phyloP scores from a whole-genome alignment of 305 asterid species.

The Fraxinus angustifolia region DNA sequence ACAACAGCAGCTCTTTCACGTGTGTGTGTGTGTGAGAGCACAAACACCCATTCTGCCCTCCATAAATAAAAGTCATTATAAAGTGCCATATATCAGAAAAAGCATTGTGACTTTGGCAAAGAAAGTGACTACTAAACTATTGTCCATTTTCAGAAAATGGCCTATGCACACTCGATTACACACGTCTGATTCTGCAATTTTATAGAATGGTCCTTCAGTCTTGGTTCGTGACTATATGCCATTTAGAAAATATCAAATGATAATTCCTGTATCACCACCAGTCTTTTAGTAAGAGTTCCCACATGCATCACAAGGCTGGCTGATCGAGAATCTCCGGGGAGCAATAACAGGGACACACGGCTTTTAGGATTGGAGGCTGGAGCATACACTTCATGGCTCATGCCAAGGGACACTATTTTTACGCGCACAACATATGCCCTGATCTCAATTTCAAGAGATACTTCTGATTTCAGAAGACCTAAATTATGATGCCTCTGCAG shows the following conservation, averaged over 20 bases:
- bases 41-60: not conserved
- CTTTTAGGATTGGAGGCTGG: not conserved
- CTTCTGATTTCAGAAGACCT: not conserved
- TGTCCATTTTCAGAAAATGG: not conserved
- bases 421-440: not conserved
- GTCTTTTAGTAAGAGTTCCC: not conserved
- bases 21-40: not conserved
- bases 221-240: not conserved
- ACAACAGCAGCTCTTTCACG: not conserved
- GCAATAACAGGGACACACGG: not conserved
- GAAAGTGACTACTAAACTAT: not conserved
- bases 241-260: not conserved
- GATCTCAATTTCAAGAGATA: not conserved
- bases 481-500: not conserved
- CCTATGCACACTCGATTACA: not conserved
- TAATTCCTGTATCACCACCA: not conserved
- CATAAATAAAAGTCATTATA: not conserved
- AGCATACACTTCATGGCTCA: not conserved
- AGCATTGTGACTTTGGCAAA: not conserved
- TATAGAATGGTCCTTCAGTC: not conserved
- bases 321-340: not conserved
- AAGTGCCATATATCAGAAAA: not conserved
- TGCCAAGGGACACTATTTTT: not conserved
- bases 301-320: not conserved
- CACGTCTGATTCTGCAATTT: not conserved